A percentile compares a stretch with the other conserved stretches of the same genome.
Conservation (phyloP, 495 filamentous ascomycete genomes). For the Xylaria grammica region DNA sequence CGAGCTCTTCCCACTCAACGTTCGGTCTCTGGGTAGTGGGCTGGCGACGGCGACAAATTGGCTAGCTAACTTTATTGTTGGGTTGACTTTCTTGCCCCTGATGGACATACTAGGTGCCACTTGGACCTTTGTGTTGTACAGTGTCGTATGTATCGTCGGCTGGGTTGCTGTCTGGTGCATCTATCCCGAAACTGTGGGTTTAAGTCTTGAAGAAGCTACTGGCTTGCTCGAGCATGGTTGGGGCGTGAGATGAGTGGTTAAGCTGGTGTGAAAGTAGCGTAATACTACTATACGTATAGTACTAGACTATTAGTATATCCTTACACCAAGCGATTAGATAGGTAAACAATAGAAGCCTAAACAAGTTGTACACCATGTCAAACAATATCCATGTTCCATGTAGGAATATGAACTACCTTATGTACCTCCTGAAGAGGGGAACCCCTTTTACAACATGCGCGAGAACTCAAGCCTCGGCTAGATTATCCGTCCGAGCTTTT, state of each 20-base stretch:
- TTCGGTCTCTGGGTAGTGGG: slow-evolving; percentile 80
- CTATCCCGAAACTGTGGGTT: slow-evolving; percentile 84
- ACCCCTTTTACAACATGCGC: no score
- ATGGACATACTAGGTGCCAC: slow-evolving; percentile 76
- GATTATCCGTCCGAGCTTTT: no score
- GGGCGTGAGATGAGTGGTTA: slow-evolving; percentile 66
- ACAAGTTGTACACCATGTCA: not conserved
- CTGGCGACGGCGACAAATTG: slow-evolving; percentile 90
- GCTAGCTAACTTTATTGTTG: slow-evolving; percentile 86
- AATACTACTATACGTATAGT: no score
- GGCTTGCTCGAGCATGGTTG: slow-evolving; percentile 73
- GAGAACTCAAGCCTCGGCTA: no score
- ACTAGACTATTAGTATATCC: no score
- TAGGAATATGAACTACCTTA: no score
- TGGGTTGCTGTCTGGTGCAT: slow-evolving; percentile 71
- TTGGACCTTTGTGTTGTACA: slow-evolving; percentile 82
- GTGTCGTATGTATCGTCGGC: slow-evolving; percentile 67
- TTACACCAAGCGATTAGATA: no score
- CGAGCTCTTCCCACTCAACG: slow-evolving; percentile 85
- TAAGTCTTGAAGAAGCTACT: slow-evolving; percentile 82
- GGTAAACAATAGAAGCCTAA: not conserved
- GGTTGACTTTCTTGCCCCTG: slow-evolving; percentile 83
- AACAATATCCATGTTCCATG: not conserved
- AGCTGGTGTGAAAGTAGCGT: no score
- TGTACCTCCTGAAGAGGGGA: no score